phyloP scores from a whole-genome alignment of 2,329 filamentous ascomycete species.

The Escovopsis sp. region DNA sequence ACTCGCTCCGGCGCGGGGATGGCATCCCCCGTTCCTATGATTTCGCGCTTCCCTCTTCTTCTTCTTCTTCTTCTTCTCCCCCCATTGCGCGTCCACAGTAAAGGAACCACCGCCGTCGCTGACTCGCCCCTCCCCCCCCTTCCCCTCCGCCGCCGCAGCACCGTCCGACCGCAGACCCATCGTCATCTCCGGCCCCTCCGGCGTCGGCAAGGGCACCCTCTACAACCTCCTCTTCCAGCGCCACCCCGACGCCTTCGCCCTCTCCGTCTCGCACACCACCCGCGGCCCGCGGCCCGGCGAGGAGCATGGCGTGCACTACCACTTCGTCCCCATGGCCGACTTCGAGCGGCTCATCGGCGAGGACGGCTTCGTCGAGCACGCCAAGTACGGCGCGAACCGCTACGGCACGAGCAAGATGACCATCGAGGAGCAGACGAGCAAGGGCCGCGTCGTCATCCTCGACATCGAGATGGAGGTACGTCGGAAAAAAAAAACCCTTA shows the following conservation, averaged over 20 bases:
- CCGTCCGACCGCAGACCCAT: conserved; percentile 45
- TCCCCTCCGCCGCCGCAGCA: conserved; percentile 6
- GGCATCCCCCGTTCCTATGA: no score
- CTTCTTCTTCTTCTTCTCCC: no score
- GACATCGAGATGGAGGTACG: conserved; percentile 93
- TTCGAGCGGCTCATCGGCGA: conserved; percentile 55
- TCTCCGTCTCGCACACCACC: conserved; percentile 64
- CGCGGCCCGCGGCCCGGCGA: conserved; percentile 63
- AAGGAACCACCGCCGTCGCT: not conserved
- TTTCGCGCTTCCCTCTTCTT: no score
- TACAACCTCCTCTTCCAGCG: conserved; percentile 53
- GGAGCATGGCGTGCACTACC: conserved; percentile 63
- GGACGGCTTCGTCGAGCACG: conserved; percentile 72
- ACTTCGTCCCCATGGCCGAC: conserved; percentile 52
- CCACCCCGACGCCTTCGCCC: conserved; percentile 35
- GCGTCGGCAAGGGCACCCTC: conserved; percentile 68
- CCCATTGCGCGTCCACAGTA: no score
- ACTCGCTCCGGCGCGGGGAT: no score
- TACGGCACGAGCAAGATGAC: conserved; percentile 77
- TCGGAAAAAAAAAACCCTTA: no score
- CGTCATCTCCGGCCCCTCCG: conserved; percentile 64
- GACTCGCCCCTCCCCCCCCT: no score
- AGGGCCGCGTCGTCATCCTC: conserved; percentile 63
- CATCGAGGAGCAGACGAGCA: conserved; percentile 58
- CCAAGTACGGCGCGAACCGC: conserved; percentile 69